A percentile compares a stretch with the other conserved stretches of the same genome.
phyloP scores from a whole-genome alignment of 306 rosid genomes.

The Cucurbita maxima region DNA sequence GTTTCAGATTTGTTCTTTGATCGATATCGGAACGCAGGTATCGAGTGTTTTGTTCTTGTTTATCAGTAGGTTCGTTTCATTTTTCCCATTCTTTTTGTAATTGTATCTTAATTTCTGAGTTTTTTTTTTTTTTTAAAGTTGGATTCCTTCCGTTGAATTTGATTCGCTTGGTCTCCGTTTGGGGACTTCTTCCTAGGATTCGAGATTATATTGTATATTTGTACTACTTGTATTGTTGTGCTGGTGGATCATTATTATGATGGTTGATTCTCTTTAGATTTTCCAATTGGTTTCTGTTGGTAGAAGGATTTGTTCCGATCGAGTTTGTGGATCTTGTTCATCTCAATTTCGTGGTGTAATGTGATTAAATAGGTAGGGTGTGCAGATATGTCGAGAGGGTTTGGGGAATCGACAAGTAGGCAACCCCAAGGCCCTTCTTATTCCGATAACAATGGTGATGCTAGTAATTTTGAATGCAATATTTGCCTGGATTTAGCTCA shows the following conservation, averaged over 20 bases:
- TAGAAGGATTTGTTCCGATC: not conserved
- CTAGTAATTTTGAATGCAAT: conserved; percentile 75
- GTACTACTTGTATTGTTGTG: not conserved
- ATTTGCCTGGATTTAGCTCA: conserved; percentile 83
- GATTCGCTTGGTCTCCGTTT: not conserved
- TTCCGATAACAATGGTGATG: conserved; percentile 36
- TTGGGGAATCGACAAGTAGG: conserved; percentile 56
- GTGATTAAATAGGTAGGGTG: conserved; percentile 14
- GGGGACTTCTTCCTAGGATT: not conserved
- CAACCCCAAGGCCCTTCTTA: conserved; percentile 47
- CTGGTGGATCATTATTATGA: not conserved
- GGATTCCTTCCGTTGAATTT: not conserved
- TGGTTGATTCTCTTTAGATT: not conserved
- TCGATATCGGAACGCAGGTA: not conserved
- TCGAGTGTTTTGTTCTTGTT: not conserved
- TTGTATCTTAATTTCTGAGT: not conserved
- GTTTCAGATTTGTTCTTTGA: not conserved
- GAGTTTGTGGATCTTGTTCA: not conserved
- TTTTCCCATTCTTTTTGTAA: not conserved
- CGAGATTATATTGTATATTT: not conserved
- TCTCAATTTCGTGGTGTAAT: conserved; percentile 1
- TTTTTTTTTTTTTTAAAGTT: not conserved
- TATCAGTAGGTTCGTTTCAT: not conserved
- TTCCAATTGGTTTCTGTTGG: not conserved
- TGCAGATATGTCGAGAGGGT: conserved; percentile 51